Percentiles rank a stretch among this genome's conserved stretches.
Conservation (phyloP, 176 grass and related monocot species). For the Juncus effusus region DNA sequence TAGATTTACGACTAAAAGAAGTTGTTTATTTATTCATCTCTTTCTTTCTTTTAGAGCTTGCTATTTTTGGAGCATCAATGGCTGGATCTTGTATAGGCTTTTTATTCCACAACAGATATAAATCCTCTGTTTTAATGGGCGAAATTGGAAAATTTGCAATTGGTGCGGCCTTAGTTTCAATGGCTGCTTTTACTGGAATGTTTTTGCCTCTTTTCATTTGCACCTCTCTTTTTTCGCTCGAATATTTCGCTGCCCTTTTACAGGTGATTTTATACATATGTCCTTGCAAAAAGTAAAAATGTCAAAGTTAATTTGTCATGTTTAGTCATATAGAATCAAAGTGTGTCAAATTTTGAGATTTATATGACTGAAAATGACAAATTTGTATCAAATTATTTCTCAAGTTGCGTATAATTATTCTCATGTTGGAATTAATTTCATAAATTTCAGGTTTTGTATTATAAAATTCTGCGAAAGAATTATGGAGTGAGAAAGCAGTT, state of each 20-base stretch:
- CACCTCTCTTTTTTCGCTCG: conserved; percentile 54
- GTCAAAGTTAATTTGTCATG: too few relatives aligned
- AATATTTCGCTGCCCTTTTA: conserved; percentile 52
- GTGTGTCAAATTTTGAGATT: too few relatives aligned
- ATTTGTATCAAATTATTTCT: too few relatives aligned
- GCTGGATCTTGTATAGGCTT: conserved; percentile 81
- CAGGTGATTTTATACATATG: conserved; percentile 45
- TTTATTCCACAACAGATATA: conserved; percentile 87
- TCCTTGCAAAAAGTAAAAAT: too few relatives aligned
- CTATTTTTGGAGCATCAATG: conserved; percentile 93
- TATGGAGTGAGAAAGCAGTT: conserved; percentile 32
- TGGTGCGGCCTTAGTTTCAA: conserved; percentile 72
- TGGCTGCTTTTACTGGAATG: conserved; percentile 89
- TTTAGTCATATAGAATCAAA: too few relatives aligned
- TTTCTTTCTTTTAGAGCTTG: conserved; percentile 41
- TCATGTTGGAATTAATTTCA: too few relatives aligned
- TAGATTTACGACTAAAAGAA: too few relatives aligned
- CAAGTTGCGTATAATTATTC: too few relatives aligned
- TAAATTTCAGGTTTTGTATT: conserved; percentile 45
- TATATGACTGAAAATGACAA: too few relatives aligned
- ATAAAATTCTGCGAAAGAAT: conserved; percentile 28
- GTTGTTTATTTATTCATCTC: too few relatives aligned
- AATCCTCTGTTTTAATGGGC: conserved; percentile 78
- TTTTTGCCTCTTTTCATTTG: conserved; percentile 75
- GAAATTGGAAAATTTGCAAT: conserved; percentile 68